Base-by-base conservation (phyloP, 2,329 filamentous ascomycete genomes). In the Eutypa lata region DNA sequence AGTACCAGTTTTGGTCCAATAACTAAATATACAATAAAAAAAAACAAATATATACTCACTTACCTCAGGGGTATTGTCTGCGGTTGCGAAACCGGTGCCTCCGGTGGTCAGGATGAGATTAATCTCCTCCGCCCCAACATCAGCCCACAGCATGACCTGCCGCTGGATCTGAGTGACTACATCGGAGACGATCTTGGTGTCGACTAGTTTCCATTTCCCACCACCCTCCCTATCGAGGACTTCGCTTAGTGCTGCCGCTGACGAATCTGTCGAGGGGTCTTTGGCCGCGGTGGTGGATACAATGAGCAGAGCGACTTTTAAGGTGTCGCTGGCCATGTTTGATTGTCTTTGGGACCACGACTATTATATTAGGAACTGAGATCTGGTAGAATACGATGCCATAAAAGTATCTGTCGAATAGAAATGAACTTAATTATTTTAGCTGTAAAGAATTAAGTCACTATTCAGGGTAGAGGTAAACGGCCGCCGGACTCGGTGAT, bases 31-130 rank as follows among this genome's bases (percentile, higher is more conserved):
- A n/a, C n/a, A 10, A 31, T 31, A 6, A 6, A 18, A n/a, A 45
- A 3, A 48, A 47, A 31, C 5, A 31, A 10, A 10, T 31, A 31
- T n/a, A 10, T 10, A 31, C 26, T 31, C 26, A 31, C 58, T 58
- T 69, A 92, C 90, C 80, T 97, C 94, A 2, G 94, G 94, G 0
- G 94, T 99, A 42, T 82, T 78, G 74, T 99, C 94, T 51, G 87
- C 83, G 11, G 85, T 77, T 7, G 94, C 88, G 71, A 99, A 99
- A 0, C 94, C 94, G 1, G 94, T 99, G 2, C 94, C 94, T 21
- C 94, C 94, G 7, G 91, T 96, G 0, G 91, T 93, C 46, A 97
- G 71, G 54, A 99, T 82, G 53, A 97, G 73, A 70, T 96, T 93
- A 48, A 87, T 69, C 3, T 77, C 70, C 47, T 79, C 78, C 5